These are phyloP conservation scores for Wickerhamomyces hampshirensis DNA, from an alignment of 805 yeast species.

Conservation along the genomic window DNA sequence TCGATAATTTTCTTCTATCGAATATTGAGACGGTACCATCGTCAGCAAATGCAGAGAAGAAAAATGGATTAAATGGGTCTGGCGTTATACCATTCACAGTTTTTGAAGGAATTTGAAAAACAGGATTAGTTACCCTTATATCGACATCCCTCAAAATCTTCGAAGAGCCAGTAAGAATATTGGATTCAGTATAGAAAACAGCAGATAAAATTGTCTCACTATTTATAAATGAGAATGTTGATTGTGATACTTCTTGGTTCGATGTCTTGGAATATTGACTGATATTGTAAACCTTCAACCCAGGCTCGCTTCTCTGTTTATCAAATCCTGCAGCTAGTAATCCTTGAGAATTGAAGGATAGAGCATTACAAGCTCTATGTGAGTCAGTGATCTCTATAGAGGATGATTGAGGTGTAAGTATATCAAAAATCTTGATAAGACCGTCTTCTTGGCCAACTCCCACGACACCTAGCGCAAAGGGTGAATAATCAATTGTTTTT, in stretches of 20 bases:
- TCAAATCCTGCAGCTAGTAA: constrained; percentile 77
- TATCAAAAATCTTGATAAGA: constrained; percentile 55
- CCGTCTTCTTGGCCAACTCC: constrained; percentile 79
- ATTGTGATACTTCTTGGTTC: constrained; percentile 48
- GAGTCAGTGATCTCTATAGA: constrained; percentile 35
- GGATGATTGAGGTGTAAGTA: constrained; percentile 31
- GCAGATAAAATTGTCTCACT: constrained; percentile 74
- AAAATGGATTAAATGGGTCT: constrained; percentile 62
- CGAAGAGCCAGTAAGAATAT: constrained; percentile 67
- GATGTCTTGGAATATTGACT: constrained; percentile 48
- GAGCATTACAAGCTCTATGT: constrained; percentile 67
- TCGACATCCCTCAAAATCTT: constrained; percentile 78
- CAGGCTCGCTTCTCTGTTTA: constrained; percentile 52
- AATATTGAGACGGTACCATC: constrained; percentile 82
- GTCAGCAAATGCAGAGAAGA: constrained; percentile 73
- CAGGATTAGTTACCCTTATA: constrained; percentile 57
- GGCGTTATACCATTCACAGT: constrained; percentile 62
- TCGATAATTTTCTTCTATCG: constrained; percentile 63
- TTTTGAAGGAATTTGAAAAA: constrained; percentile 70
- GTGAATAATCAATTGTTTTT: constrained; percentile 62
- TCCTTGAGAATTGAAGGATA: constrained; percentile 63
- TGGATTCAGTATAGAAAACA: constrained; percentile 57
- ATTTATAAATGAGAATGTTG: constrained; percentile 53
- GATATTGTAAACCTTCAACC: constrained; percentile 77
- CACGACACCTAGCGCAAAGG: constrained; percentile 48